Conservation (phyloP, 2,329 filamentous ascomycete genomes). For the Alternaria tenuissima region DNA sequence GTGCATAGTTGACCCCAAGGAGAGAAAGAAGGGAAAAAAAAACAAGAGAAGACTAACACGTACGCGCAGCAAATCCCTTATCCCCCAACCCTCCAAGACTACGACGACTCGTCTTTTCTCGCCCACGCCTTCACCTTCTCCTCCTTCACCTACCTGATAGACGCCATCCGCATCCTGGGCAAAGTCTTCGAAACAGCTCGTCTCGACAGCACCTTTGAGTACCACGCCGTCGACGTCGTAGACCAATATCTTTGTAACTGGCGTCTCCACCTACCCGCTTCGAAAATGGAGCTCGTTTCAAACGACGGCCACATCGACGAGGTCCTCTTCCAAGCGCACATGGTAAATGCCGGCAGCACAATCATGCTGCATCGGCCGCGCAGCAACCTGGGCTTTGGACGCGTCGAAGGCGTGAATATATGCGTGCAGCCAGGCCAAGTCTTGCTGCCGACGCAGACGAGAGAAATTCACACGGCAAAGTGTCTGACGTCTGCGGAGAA, state of each 20-base stretch:
- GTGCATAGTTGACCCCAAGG: background rate
- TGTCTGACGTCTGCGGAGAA: constrained; percentile 81
- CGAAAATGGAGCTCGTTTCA: constrained; percentile 73
- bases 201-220: constrained; percentile 48
- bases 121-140: constrained; percentile 77
- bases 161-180: constrained; percentile 79
- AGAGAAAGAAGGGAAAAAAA: background rate
- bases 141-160: constrained; percentile 84
- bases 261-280: constrained; percentile 77
- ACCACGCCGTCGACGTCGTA: constrained; percentile 61
- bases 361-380: constrained; percentile 56
- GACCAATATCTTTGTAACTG: constrained; percentile 75
- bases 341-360: constrained; percentile 65
- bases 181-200: constrained; percentile 69
- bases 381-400: constrained; percentile 48
- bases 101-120: constrained; percentile 78
- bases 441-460: constrained; percentile 60
- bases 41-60: constrained; percentile 5
- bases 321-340: constrained; percentile 90
- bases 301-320: constrained; percentile 77
- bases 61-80: constrained; percentile 45
- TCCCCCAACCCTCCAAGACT: constrained; percentile 69
- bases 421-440: constrained; percentile 67
- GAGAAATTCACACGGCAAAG: constrained; percentile 77
- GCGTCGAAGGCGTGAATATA: constrained; percentile 60